These are phyloP conservation scores for Helianthus annuus DNA, from an alignment of 129 eudicot species.

Conservation along the genomic window DNA sequence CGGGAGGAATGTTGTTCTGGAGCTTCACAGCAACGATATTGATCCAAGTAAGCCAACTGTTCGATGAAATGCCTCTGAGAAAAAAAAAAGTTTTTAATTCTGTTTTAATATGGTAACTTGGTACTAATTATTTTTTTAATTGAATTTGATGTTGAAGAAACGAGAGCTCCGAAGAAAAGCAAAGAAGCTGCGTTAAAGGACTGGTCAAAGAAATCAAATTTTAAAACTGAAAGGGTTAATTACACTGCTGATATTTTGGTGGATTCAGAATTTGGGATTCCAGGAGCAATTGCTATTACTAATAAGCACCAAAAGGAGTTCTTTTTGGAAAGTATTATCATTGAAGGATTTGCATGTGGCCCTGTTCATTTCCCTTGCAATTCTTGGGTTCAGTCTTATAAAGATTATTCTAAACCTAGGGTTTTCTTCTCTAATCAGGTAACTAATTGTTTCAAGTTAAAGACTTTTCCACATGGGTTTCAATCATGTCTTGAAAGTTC, in stretches of 20 bases:
- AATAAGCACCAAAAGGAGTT: slow-evolving; percentile 90
- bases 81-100: not conserved
- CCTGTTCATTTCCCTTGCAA: slow-evolving; percentile 96
- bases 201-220: slow-evolving; percentile 85
- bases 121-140: not conserved
- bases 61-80: slow-evolving; percentile 22
- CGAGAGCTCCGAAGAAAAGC: slow-evolving; percentile 74
- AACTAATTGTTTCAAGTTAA: slow-evolving; percentile 4
- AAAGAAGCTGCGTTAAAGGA: slow-evolving; percentile 67
- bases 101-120: not conserved
- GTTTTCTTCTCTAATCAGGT: slow-evolving; percentile 93
- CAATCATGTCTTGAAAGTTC: slow-evolving; percentile 18
- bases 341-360: slow-evolving; percentile 96
- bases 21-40: slow-evolving; percentile 72
- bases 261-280: slow-evolving; percentile 78
- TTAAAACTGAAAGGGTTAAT: slow-evolving; percentile 74
- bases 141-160: slow-evolving; percentile 46
- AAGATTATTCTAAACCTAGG: slow-evolving; percentile 72
- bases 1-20: slow-evolving; percentile 77
- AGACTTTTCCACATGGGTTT: slow-evolving; percentile 11
- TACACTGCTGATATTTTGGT: slow-evolving; percentile 79
- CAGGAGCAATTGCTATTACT: slow-evolving; percentile 80
- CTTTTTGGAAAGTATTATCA: slow-evolving; percentile 68
- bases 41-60: slow-evolving; percentile 77
- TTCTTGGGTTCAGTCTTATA: slow-evolving; percentile 88